Evolutionary conservation across 805 yeast genomes (phyloP), one percentile per base, ranked within the genome.

Genomic region (Zygosaccharomyces rouxii): DNA sequence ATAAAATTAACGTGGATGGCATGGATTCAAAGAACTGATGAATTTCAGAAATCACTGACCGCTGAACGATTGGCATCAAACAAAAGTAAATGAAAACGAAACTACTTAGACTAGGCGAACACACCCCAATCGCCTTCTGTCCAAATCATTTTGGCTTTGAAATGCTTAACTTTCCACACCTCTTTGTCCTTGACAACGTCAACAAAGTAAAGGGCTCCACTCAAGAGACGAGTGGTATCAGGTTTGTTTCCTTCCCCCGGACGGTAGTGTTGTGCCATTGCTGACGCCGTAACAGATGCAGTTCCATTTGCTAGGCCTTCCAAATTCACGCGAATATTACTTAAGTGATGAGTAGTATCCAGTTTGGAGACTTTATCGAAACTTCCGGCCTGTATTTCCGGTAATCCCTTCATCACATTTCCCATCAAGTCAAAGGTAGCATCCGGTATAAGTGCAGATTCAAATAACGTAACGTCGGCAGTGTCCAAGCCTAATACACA

Each of bases 201-300:
- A 21, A 47, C 10, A 13, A 26, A 42, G 18, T 42, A 47, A n/a
- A 38, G 19, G 6, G 37, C 29, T 5, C 50, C 50, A 7, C 33
- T 21, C 37, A 42, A 10, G 25, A 47, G 46, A 11, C 35, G 42
- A 2, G 35, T 39, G 9, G 47, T 40, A 19, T 29, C 37, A 7
- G 46, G 47, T 14, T 41, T 33, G 14, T 22, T 19, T 7, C 50
- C 50, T 37, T 47, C 38, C 6, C 37, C 37, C 4, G 14, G 14
- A 19, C 50, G 46, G 26, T 31, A 47, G 14, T 47, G 47, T 33
- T 47, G 46, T 5, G 50, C 50, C 16, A 47, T 25, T 6, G 42
- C 30, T 30, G 45, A 23, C 10, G 50, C 46, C 9, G 50, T 47
- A 14, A 42, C 9, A 19, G 38, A 25, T 19, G 50, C 50, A 10